Base-by-base conservation (phyloP, 768 basidiomycete species). In the Suillus clintonianus region DNA sequence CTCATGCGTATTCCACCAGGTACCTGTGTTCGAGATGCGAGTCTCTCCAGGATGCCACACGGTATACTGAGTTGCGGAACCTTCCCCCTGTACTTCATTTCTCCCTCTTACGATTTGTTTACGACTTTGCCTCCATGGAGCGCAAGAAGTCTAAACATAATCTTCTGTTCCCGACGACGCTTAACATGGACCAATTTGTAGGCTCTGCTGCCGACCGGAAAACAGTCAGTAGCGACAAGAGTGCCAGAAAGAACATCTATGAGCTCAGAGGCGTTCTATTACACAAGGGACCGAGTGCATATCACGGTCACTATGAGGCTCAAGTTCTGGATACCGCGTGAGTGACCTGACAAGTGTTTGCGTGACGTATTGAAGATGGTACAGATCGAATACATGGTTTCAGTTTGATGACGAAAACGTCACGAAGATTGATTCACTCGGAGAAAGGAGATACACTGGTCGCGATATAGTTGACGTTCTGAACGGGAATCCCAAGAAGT, bases 381-480 rank as follows among this genome's bases (percentile, higher is more conserved):
- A 41, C 63, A 94, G 91, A 58, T 82, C 82, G 55, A 75, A 82
- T 45, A 82, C 88, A 19, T 99, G 97, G 96, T 96, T 89, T 72
- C 88, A 90, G 64, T 99, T 94, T 77, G 95, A 97, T 69, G 97
- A 99, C 71, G 97, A 98, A 72, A 76, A 77, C 5, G 93, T 97
- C 5, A 88, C 87, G 0, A 84, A 81, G 68, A 86, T 89, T 61
- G 79, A 84, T 56, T 76, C 80, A 32, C 78, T 89, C 4, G 83
- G 83, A 34, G 82, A 85, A 62, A 84, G 83, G 61, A 71, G 71
- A 55, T 68, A 71, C 45, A 68, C 65, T 61, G 57, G 69, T 43
- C 69, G 77, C 71, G 70, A 80, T 65, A 54, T 69, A 0, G 69
- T 65, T 24, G 73, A 79, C 61, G 65, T 74, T 55, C 60, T 73